Percentiles rank a stretch among this genome's conserved stretches.
Conservation (phyloP, 306 rosid genomes). For the Vicia faba region DNA sequence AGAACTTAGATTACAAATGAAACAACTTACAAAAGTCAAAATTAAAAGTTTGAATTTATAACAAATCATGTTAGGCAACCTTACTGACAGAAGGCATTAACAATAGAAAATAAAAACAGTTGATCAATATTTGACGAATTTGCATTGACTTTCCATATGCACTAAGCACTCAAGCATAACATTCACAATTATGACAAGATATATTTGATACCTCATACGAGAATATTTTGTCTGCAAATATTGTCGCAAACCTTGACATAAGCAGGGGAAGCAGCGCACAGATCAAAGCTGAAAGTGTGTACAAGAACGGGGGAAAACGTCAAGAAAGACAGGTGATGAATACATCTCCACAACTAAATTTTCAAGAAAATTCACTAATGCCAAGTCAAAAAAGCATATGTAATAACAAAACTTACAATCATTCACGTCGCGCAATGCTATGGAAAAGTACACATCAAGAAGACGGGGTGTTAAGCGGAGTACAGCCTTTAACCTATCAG, state of each 20-base stretch:
- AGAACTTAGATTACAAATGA: slow-evolving; percentile 27
- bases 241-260: slow-evolving; percentile 81
- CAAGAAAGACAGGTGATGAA: slow-evolving; percentile 33
- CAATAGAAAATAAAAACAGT: slow-evolving; percentile 20
- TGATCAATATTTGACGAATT: neutral
- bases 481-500: slow-evolving; percentile 75
- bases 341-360: slow-evolving; percentile 7
- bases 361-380: slow-evolving; percentile 15
- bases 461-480: slow-evolving; percentile 68
- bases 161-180: slow-evolving; percentile 1
- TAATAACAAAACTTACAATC: slow-evolving; percentile 62
- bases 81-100: slow-evolving; percentile 12
- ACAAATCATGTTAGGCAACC: slow-evolving; percentile 12
- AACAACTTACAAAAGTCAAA: neutral
- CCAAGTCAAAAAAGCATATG: slow-evolving; percentile 32
- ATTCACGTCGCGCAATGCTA: slow-evolving; percentile 71
- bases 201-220: slow-evolving; percentile 69
- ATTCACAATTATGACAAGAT: slow-evolving; percentile 11
- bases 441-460: slow-evolving; percentile 76
- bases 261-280: slow-evolving; percentile 92
- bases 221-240: slow-evolving; percentile 80
- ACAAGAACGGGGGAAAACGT: slow-evolving; percentile 23
- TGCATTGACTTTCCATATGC: slow-evolving; percentile 26
- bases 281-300: slow-evolving; percentile 74
- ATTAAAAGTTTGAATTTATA: slow-evolving; percentile 9